These are phyloP conservation scores for Agaricus blazei DNA, from an alignment of 768 basidiomycete genomes.

Conservation along the genomic window DNA sequence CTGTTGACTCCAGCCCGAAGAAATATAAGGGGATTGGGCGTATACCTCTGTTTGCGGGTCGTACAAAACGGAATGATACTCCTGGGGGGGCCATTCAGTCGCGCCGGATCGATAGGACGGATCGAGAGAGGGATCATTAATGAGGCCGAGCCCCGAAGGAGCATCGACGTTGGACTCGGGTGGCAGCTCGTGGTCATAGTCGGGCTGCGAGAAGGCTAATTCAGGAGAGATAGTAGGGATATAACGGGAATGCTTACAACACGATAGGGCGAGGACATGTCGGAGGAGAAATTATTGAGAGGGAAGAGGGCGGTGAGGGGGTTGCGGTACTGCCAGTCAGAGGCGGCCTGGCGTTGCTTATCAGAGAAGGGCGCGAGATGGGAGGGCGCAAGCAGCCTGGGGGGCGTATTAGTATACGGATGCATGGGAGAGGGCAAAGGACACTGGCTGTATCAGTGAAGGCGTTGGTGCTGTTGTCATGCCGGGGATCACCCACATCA, in stretches of 20 bases:
- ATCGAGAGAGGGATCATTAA: background rate
- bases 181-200: background rate
- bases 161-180: background rate
- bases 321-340: slow-evolving; percentile 4
- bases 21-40: background rate
- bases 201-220: background rate
- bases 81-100: slow-evolving; percentile 1
- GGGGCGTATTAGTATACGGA: slow-evolving; percentile 2
- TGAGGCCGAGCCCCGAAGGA: background rate
- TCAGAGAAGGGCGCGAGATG: background rate
- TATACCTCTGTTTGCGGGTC: background rate
- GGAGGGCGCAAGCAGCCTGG: background rate
- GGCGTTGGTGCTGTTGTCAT: slow-evolving; percentile 15
- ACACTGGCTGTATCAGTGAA: slow-evolving; percentile 8
- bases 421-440: background rate
- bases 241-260: slow-evolving; percentile 1
- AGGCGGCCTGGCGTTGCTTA: background rate
- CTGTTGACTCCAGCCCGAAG: background rate
- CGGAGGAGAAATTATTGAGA: background rate
- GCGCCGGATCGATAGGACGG: slow-evolving; percentile 5
- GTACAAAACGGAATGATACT: background rate
- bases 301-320: background rate
- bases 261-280: background rate
- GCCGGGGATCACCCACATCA: slow-evolving; percentile 14
- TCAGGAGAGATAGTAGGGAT: background rate